These are phyloP conservation scores for Rossbeevera mucosa DNA, from an alignment of 768 basidiomycete genomes.

Conservation along the genomic window DNA sequence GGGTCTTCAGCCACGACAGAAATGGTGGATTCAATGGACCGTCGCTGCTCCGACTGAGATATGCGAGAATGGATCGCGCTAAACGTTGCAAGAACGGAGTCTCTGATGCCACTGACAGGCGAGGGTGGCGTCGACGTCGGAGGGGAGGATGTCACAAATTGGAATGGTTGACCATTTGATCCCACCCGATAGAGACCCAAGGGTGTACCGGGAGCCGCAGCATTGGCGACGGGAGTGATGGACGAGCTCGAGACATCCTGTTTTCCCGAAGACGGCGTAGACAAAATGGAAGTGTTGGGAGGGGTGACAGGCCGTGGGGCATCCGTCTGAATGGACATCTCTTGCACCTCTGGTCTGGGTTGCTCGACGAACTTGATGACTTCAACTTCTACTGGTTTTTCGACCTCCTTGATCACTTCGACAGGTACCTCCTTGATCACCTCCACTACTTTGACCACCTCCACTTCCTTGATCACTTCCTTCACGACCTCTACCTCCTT, in stretches of 20 bases:
- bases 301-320: slow-evolving; percentile 35
- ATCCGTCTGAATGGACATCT: slow-evolving; percentile 80
- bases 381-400: slow-evolving; percentile 17
- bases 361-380: slow-evolving; percentile 25
- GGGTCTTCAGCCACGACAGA: slow-evolving; percentile 49
- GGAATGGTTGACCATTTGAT: slow-evolving; percentile 55
- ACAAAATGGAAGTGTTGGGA: slow-evolving; percentile 27
- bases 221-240: slow-evolving; percentile 32
- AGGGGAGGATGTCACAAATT: slow-evolving; percentile 50
- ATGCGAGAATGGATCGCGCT: slow-evolving; percentile 45
- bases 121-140: slow-evolving; percentile 28
- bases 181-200: slow-evolving; percentile 55
- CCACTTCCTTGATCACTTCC: slow-evolving; percentile 26
- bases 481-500: slow-evolving; percentile 21
- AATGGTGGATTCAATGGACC: slow-evolving; percentile 67
- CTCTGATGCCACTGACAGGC: slow-evolving; percentile 43
- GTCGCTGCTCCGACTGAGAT: slow-evolving; percentile 56
- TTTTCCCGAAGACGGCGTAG: slow-evolving; percentile 20
- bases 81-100: slow-evolving; percentile 45
- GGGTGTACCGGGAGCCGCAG: slow-evolving; percentile 29
- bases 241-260: slow-evolving; percentile 29
- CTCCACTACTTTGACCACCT: slow-evolving; percentile 19
- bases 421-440: slow-evolving; percentile 21
- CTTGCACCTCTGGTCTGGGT: slow-evolving; percentile 63
- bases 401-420: slow-evolving; percentile 23